phyloP scores from a whole-genome alignment of 2,329 filamentous ascomycete genomes.

The Raffaelea arxii region DNA sequence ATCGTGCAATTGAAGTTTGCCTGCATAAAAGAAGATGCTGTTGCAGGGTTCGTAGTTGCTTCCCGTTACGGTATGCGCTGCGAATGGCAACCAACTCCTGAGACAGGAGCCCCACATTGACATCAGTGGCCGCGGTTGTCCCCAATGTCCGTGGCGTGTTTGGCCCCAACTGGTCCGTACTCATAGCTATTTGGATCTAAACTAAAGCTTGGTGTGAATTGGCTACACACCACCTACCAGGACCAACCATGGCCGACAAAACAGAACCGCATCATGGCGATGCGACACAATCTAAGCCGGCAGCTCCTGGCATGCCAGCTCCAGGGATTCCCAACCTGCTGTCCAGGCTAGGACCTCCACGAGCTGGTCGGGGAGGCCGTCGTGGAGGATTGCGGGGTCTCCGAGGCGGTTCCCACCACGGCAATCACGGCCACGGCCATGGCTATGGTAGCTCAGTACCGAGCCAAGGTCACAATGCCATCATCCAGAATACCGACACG shows the following conservation, averaged over 20 bases:
- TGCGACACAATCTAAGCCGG: neutral
- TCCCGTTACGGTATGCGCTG: no score
- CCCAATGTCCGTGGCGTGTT: neutral
- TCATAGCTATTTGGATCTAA: no score
- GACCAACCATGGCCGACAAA: neutral
- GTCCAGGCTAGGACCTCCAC: constrained; percentile 34
- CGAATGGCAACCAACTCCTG: no score
- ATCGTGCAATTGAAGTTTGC: no score
- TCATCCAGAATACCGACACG: constrained; percentile 81
- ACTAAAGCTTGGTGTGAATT: no score
- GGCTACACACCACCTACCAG: neutral
- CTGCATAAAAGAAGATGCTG: no score
- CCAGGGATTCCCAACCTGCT: constrained; percentile 71
- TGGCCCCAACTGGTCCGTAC: neutral
- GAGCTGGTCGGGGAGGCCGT: constrained; percentile 4
- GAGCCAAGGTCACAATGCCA: constrained; percentile 50
- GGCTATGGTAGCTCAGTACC: constrained; percentile 12
- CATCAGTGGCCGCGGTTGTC: neutral
- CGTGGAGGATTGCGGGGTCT: constrained; percentile 4
- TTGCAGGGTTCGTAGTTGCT: no score
- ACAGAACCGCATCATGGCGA: neutral
- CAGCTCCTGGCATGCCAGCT: constrained; percentile 47
- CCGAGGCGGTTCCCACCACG: constrained; percentile 6
- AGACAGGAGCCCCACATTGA: neutral
- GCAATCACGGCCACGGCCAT: constrained; percentile 22